A percentile compares a stretch with the other conserved stretches of the same genome.
Conservation (phyloP, 2,329 filamentous ascomycete genomes). For the Coleophoma eucalyptorum region DNA sequence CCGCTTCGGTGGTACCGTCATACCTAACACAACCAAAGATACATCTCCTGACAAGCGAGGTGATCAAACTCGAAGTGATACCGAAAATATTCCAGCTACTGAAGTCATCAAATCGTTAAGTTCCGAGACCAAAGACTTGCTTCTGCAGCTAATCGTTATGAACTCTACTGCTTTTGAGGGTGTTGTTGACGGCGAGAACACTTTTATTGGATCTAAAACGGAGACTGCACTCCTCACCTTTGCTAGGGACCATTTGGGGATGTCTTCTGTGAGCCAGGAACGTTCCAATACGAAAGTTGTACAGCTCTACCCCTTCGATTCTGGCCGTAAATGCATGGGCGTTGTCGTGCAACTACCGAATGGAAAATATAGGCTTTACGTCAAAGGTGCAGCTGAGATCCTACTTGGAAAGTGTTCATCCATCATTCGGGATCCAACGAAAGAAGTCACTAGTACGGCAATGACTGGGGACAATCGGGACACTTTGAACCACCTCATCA, state of each 20-base stretch:
- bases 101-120: constrained; percentile 24
- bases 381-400: constrained; percentile 53
- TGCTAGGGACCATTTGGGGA: constrained; percentile 60
- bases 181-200: constrained; percentile 51
- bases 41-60: constrained; percentile 19
- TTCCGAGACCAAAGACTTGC: constrained; percentile 29
- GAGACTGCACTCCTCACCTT: constrained; percentile 73
- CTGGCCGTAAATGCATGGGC: constrained; percentile 63
- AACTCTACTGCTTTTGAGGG: constrained; percentile 70
- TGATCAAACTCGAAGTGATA: constrained; percentile 8
- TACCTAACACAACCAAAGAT: constrained; percentile 23
- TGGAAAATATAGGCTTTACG: constrained; percentile 39
- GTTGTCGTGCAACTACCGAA: constrained; percentile 51
- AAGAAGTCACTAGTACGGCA: constrained; percentile 45
- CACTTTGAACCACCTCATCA: constrained; percentile 50
- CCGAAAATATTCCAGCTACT: constrained; percentile 21
- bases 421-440: constrained; percentile 55
- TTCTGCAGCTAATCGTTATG: constrained; percentile 61
- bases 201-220: constrained; percentile 73
- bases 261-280: constrained; percentile 57
- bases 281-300: constrained; percentile 57
- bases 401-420: constrained; percentile 37
- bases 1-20: constrained; percentile 40
- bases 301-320: constrained; percentile 40
- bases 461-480: constrained; percentile 55